These are phyloP conservation scores for Peziza echinospora DNA, from an alignment of 495 filamentous ascomycete genomes.

Conservation along the genomic window DNA sequence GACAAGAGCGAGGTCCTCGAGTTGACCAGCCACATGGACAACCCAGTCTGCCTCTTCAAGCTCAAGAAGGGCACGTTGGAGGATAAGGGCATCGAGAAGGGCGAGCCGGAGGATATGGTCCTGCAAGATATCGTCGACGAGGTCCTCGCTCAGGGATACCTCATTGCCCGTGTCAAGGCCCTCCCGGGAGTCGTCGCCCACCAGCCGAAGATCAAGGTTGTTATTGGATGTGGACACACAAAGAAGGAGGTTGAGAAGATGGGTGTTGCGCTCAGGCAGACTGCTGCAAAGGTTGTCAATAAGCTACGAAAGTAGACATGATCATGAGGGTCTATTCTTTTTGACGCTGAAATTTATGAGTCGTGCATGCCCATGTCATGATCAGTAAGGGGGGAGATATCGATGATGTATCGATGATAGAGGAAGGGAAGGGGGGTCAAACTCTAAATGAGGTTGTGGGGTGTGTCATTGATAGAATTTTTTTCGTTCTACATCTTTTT, in stretches of 20 bases:
- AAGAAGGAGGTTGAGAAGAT: slow-evolving; percentile 93
- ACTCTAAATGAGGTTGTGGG: too few relatives aligned
- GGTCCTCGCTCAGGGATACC: slow-evolving; percentile 60
- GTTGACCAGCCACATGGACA: slow-evolving; percentile 63
- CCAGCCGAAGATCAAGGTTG: slow-evolving; percentile 68
- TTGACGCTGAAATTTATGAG: too few relatives aligned
- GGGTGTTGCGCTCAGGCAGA: slow-evolving; percentile 68
- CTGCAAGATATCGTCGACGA: slow-evolving; percentile 86
- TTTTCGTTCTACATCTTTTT: too few relatives aligned
- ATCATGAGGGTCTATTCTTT: too few relatives aligned
- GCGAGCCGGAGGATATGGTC: slow-evolving; percentile 53
- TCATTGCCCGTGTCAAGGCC: slow-evolving; percentile 68
- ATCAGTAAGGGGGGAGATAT: too few relatives aligned
- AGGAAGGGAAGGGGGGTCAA: too few relatives aligned
- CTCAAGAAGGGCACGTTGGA: slow-evolving; percentile 63
- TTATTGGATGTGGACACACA: slow-evolving; percentile 62
- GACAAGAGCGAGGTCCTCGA: slow-evolving; percentile 66
- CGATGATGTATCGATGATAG: too few relatives aligned
- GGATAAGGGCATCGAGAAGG: slow-evolving; percentile 33
- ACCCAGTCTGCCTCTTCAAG: slow-evolving; percentile 67
- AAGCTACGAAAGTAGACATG: slow-evolving; percentile 25
- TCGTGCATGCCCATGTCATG: too few relatives aligned
- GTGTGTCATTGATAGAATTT: too few relatives aligned
- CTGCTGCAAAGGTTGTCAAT: slow-evolving; percentile 64
- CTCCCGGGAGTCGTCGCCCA: slow-evolving; percentile 34